Percentiles rank a stretch among this genome's conserved stretches.
Conservation (phyloP, 129 eudicot species). For the Tanacetum coccineum region DNA sequence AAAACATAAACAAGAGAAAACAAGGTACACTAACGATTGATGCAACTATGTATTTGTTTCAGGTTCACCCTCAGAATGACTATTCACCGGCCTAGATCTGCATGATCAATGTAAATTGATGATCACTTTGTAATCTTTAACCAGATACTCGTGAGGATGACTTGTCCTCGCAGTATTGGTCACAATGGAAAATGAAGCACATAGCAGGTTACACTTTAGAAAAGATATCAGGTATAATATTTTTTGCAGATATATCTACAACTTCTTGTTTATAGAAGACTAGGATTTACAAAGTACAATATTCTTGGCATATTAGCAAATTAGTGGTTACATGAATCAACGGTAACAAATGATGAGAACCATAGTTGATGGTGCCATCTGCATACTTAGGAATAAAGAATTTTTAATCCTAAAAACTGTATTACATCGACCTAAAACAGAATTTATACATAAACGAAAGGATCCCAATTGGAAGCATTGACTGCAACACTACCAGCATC, state of each 20-base stretch:
- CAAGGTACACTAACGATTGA: conserved; percentile 3
- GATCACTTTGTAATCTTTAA: conserved; percentile 6
- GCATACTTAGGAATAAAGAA: conserved; percentile 20
- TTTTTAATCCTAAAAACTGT: conserved; percentile 16
- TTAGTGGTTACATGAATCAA: conserved; percentile 9
- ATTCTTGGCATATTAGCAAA: conserved; percentile 8
- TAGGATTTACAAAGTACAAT: neutral
- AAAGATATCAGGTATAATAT: neutral
- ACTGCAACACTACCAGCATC: conserved; percentile 27
- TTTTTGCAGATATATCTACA: conserved; percentile 8
- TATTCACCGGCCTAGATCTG: conserved; percentile 26
- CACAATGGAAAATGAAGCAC: conserved; percentile 10
- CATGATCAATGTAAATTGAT: conserved; percentile 7
- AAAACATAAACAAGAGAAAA: neutral
- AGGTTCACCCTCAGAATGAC: conserved; percentile 28
- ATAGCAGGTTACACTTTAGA: conserved; percentile 9
- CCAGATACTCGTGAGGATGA: neutral
- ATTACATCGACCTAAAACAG: conserved; percentile 35
- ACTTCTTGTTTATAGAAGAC: neutral
- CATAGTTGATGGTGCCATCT: neutral
- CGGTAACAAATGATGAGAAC: conserved; percentile 10
- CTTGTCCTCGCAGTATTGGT: neutral
- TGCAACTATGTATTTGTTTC: conserved; percentile 11
- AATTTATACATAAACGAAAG: conserved; percentile 31
- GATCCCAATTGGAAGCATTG: conserved; percentile 41